Conservation (phyloP, 495 filamentous ascomycete genomes). For the Rhizodiscina lignyota region DNA sequence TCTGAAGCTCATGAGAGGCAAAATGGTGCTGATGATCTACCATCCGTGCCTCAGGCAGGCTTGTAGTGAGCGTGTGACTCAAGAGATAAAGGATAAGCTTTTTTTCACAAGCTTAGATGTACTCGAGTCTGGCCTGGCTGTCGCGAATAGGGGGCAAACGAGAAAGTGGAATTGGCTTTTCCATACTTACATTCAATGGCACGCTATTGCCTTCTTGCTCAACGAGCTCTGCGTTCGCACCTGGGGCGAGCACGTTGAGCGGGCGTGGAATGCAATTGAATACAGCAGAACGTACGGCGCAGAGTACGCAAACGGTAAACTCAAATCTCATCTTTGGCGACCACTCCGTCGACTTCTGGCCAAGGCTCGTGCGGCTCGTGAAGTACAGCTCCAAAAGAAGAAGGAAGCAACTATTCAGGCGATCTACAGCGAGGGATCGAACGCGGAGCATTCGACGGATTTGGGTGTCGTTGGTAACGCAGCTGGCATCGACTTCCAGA, state of each 20-base stretch:
- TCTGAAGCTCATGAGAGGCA: conserved; percentile 50
- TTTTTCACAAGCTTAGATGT: conserved; percentile 61
- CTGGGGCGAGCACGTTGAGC: conserved; percentile 50
- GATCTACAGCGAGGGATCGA: too few species aligned
- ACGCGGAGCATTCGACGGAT: too few species aligned
- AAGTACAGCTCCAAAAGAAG: conserved; percentile 44
- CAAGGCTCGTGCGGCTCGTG: conserved; percentile 10
- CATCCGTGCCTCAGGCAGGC: conserved; percentile 34
- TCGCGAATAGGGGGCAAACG: conserved; percentile 42
- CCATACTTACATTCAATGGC: conserved; percentile 66
- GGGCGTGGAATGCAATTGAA: conserved; percentile 67
- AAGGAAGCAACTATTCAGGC: too few species aligned
- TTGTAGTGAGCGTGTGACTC: conserved; percentile 24
- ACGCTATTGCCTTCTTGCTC: conserved; percentile 59
- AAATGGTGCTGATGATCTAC: conserved; percentile 46
- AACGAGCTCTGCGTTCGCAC: conserved; percentile 64
- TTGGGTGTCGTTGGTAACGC: too few species aligned
- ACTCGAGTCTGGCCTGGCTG: conserved; percentile 50
- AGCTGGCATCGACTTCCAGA: too few species aligned
- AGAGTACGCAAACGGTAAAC: background rate
- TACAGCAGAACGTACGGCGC: conserved; percentile 7
- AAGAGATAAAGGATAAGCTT: conserved; percentile 50
- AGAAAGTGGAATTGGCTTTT: conserved; percentile 69
- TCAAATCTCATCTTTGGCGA: conserved; percentile 5
- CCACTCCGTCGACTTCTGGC: conserved; percentile 13